Conservation (phyloP, 2,329 filamentous ascomycete species). For the Tolypocladium paradoxum region DNA sequence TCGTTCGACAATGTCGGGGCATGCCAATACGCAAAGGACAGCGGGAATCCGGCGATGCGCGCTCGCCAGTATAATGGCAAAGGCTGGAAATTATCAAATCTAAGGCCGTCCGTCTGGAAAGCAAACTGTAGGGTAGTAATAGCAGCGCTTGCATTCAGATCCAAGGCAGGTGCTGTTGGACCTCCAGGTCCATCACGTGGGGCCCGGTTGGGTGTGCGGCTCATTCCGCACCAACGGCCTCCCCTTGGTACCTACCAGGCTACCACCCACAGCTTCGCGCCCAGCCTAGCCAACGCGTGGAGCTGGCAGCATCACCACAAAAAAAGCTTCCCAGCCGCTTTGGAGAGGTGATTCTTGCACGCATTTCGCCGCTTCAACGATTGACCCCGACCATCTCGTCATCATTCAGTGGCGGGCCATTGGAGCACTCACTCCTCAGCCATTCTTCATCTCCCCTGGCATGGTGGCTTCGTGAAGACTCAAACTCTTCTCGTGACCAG, state of each 20-base stretch:
- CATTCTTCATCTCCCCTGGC: not conserved
- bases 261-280: not conserved
- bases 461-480: slow-evolving; percentile 5
- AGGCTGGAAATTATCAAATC: not conserved
- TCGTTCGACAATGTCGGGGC: not conserved
- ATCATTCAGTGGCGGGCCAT: not conserved
- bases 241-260: not conserved
- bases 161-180: not conserved
- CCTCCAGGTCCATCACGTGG: slow-evolving; percentile 4
- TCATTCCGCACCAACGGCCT: not conserved
- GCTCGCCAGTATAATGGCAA: not conserved
- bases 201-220: not conserved
- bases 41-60: not conserved
- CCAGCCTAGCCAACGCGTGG: slow-evolving; percentile 1
- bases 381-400: not conserved
- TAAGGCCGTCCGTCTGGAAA: not conserved
- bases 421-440: not conserved
- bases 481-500: not conserved
- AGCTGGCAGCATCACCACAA: slow-evolving; percentile 2
- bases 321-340: slow-evolving; percentile 4
- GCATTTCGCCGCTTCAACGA: slow-evolving; percentile 1
- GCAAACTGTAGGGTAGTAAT: too few species aligned
- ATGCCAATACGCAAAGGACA: too few species aligned
- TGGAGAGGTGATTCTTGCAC: not conserved
- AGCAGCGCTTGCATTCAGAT: not conserved